Percentiles rank a stretch among this genome's conserved stretches.
These are phyloP conservation scores for Groenewaldozyma auringiensis DNA, from an alignment of 1,139 yeast species.

Conservation along the genomic window DNA sequence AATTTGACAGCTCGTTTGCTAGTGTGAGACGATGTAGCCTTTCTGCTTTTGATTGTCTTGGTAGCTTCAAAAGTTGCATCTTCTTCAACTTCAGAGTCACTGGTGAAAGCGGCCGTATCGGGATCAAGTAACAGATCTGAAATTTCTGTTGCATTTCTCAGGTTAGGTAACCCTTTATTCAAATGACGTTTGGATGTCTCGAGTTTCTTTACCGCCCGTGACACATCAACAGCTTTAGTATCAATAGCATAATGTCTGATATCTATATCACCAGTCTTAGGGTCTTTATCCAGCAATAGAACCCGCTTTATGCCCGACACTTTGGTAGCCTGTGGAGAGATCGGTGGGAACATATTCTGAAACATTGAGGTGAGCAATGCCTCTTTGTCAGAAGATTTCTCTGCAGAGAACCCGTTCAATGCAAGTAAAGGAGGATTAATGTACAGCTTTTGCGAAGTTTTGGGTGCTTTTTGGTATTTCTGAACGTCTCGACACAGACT, in stretches of 20 bases:
- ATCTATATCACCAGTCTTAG: slow-evolving; percentile 64
- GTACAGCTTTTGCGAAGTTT: slow-evolving; percentile 57
- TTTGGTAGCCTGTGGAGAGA: slow-evolving; percentile 73
- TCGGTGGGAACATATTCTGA: slow-evolving; percentile 94
- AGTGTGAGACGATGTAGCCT: slow-evolving; percentile 7
- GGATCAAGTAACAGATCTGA: slow-evolving; percentile 82
- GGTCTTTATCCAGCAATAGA: slow-evolving; percentile 68
- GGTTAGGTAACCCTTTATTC: slow-evolving; percentile 67
- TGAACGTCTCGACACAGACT: slow-evolving; percentile 80
- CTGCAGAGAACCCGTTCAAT: slow-evolving; percentile 73
- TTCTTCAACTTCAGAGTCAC: slow-evolving; percentile 85
- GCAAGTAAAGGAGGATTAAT: slow-evolving; percentile 79
- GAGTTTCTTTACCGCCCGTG: slow-evolving; percentile 70
- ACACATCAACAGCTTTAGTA: slow-evolving; percentile 79
- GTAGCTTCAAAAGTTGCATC: slow-evolving; percentile 77
- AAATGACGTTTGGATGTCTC: slow-evolving; percentile 42
- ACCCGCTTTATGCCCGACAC: slow-evolving; percentile 76
- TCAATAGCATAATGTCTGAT: slow-evolving; percentile 87
- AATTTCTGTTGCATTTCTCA: slow-evolving; percentile 61
- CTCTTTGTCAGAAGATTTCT: slow-evolving; percentile 41
- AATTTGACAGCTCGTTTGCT: slow-evolving; percentile 79
- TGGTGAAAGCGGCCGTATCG: slow-evolving; percentile 68
- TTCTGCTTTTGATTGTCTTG: slow-evolving; percentile 31
- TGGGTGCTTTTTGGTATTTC: slow-evolving; percentile 52
- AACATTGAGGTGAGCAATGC: slow-evolving; percentile 81